A percentile compares a stretch with the other conserved stretches of the same genome.
phyloP scores from a whole-genome alignment of 2,329 filamentous ascomycete species.

The Diplocarpon rosae region DNA sequence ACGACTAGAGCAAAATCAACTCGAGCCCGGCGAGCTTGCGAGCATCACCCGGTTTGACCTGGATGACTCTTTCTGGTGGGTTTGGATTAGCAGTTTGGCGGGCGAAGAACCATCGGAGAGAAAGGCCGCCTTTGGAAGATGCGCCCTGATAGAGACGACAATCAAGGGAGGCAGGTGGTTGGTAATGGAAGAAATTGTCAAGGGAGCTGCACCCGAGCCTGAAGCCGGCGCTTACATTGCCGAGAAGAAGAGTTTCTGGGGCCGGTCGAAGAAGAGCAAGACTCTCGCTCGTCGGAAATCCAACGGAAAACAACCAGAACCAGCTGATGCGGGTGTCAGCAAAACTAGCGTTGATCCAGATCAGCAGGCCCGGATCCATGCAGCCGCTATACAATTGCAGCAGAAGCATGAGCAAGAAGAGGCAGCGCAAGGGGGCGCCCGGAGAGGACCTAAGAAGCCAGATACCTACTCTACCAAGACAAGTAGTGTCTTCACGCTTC shows the following conservation, averaged over 20 bases:
- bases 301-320: conserved; percentile 46
- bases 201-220: conserved; percentile 78
- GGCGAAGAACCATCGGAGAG: conserved; percentile 76
- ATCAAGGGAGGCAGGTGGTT: conserved; percentile 80
- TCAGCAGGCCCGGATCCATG: conserved; percentile 86
- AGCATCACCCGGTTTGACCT: conserved; percentile 79
- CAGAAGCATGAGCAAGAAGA: conserved; percentile 63
- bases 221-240: conserved; percentile 81
- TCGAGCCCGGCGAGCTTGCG: conserved; percentile 88
- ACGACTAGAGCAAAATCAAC: conserved; percentile 53
- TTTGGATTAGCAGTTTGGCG: conserved; percentile 95
- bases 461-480: conserved; percentile 60
- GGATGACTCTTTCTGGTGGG: conserved; percentile 98
- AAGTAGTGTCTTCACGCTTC: conserved; percentile 79
- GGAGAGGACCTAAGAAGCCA: conserved; percentile 44
- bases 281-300: conserved; percentile 58
- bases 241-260: conserved; percentile 91
- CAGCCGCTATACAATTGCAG: conserved; percentile 75
- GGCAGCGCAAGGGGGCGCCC: conserved; percentile 36
- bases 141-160: conserved; percentile 79
- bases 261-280: conserved; percentile 64
- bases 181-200: conserved; percentile 91
- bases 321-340: conserved; percentile 40
- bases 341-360: conserved; percentile 81
- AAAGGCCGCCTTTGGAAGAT: conserved; percentile 89